Percentiles rank a stretch among this genome's conserved stretches.
phyloP scores from a whole-genome alignment of 768 basidiomycete species.

The Suillus discolor region DNA sequence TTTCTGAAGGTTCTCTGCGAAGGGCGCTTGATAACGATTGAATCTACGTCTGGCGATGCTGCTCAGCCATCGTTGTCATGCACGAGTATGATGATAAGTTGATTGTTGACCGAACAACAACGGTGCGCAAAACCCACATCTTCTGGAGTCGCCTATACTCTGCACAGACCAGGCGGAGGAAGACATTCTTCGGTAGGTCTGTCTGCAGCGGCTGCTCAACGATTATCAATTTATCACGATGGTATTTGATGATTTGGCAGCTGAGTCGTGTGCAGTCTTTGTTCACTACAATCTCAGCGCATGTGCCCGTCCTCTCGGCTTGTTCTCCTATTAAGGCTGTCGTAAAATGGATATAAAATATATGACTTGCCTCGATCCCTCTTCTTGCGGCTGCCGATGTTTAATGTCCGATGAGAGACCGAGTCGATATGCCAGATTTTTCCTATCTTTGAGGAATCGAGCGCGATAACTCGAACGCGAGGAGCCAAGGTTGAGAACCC shows the following conservation, averaged over 20 bases:
- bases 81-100: neutral
- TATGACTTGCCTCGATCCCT: neutral
- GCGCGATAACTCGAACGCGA: neutral
- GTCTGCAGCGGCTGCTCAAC: neutral
- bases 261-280: neutral
- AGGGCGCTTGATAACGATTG: neutral
- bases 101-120: neutral
- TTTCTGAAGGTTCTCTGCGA: neutral
- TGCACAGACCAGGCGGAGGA: neutral
- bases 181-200: neutral
- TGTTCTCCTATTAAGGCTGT: neutral
- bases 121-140: neutral
- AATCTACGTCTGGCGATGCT: neutral
- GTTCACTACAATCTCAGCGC: neutral
- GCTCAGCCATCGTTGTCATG: neutral
- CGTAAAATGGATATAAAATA: neutral
- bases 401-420: neutral
- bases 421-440: neutral
- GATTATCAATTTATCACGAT: neutral
- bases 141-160: conserved; percentile 1
- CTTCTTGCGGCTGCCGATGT: neutral
- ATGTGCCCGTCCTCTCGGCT: neutral
- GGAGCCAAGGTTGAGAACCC: neutral
- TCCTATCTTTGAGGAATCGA: neutral
- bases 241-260: neutral